Base-by-base conservation (phyloP, 176 grass and related monocot genomes). In the Oryza nivara region DNA sequence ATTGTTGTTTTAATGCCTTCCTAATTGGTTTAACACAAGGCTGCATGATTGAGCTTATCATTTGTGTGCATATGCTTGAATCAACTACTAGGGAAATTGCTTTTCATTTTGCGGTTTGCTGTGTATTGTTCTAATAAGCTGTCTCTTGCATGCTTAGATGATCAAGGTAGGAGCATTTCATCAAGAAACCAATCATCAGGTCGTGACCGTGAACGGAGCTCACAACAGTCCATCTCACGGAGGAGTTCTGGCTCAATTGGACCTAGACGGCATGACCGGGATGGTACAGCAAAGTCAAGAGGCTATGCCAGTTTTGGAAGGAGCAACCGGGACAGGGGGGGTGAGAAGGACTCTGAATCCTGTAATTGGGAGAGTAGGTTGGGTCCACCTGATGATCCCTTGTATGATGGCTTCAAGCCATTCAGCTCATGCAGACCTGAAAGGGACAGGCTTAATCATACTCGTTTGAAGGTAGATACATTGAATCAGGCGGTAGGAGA, bases 261-360 rank as follows among this genome's bases (percentile, higher is more conserved):
- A 17, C 84, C 88, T 51, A 79, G 73, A 46, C 40, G 52, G 41
- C 79, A 70, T 89, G 87, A 92, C 11, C 76, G 70, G 15, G 82
- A 88, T 83, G 80, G 78, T 65, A 6, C 73, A 71, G 76, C 80
- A 74, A 92, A 90, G 72, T 88, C 88, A 41, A 89, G 60, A 77
- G 86, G 86, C 58, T 95, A 95, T 74, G 71, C 76, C 64, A 92
- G 83, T 88, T 92, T 95, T 88, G 88, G 92, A 88, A 89, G 86
- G 77, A 81, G 89, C 54, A 81, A 74, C 67, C 79, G 67, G 48
- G 86, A 90, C 51, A 95, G 88, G 47, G 73, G 69, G 5, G 77
- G 56, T 28, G 88, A 95, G 19, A 95, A 92, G 60, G 85, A 86
- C 17, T 74, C 67, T 23, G 88, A 92, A 74, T 82, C 80, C 30